phyloP scores from a whole-genome alignment of 257 asterid genomes.

The Marsdenia floribunda region DNA sequence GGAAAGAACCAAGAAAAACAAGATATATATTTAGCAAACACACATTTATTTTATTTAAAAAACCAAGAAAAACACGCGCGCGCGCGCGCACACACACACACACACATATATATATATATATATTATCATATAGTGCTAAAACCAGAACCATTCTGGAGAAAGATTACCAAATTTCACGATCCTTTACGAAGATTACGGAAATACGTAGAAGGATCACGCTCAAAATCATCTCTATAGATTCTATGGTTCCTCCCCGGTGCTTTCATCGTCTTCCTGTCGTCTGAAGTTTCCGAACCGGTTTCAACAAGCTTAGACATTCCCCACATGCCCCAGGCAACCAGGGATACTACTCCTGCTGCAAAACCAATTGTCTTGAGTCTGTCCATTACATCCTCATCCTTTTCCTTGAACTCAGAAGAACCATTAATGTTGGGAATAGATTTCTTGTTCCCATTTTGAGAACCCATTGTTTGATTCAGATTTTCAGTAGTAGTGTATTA shows the following conservation, averaged over 20 bases:
- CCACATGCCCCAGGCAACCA: neutral
- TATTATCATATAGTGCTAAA: too few relatives aligned
- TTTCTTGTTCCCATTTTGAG: neutral
- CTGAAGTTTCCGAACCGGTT: neutral
- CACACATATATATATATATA: too few relatives aligned
- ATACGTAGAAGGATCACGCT: neutral
- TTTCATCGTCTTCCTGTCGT: slow-evolving; percentile 2
- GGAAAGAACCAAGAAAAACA: too few relatives aligned
- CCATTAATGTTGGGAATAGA: too few relatives aligned
- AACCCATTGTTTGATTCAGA: neutral
- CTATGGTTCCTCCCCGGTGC: neutral
- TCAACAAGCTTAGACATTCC: neutral
- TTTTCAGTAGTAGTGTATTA: too few relatives aligned
- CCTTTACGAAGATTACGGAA: slow-evolving; percentile 10
- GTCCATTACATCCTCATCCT: neutral
- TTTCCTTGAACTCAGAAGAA: neutral
- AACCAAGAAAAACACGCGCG: too few relatives aligned
- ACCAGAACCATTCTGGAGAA: neutral
- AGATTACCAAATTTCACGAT: too few relatives aligned
- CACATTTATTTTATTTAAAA: too few relatives aligned
- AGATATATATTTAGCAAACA: too few relatives aligned
- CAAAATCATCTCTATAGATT: slow-evolving; percentile 1
- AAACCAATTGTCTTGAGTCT: neutral
- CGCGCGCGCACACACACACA: too few relatives aligned
- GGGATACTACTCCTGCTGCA: neutral